Percentiles rank a stretch among this genome's conserved stretches.
Evolutionary conservation across 2,329 filamentous ascomycete genomes (phyloP).

Genomic region (Cytospora paraplurivora): DNA sequence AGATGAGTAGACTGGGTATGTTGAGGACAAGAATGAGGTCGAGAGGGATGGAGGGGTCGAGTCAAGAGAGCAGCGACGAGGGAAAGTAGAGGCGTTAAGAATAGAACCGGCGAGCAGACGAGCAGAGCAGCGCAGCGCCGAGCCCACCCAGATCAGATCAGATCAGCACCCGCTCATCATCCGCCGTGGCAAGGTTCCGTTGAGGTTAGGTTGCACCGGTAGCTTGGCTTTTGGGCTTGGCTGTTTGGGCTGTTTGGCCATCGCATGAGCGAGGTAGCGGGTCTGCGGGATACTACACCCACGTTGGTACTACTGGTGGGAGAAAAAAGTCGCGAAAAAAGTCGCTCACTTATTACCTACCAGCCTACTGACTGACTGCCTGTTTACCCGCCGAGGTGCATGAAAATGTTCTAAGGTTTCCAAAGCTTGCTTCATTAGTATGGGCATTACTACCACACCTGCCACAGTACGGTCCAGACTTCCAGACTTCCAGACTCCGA

Average conservation of each 20-base stretch:
- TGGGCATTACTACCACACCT: background rate
- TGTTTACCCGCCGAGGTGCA: no score
- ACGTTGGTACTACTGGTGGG: background rate
- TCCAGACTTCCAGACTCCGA: background rate
- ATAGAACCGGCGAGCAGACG: background rate
- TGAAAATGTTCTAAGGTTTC: no score
- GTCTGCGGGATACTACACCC: no score
- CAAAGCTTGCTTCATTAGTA: no score
- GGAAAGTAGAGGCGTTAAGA: background rate
- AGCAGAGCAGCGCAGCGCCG: background rate
- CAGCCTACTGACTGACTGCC: no score
- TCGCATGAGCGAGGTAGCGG: background rate
- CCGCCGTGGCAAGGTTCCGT: no score
- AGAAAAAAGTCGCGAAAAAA: background rate
- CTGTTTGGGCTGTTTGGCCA: background rate
- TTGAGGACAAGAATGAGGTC: background rate
- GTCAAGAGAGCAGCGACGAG: background rate
- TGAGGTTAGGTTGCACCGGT: no score
- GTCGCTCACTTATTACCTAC: background rate
- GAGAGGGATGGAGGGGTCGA: background rate
- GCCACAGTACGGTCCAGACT: no score
- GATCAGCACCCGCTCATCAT: no score
- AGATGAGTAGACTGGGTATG: background rate
- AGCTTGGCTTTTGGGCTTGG: background rate
- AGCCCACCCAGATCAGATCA: background rate